These are phyloP conservation scores for Azolla pinnata DNA, from an alignment of 75 land plant genomes.

Conservation along the genomic window DNA sequence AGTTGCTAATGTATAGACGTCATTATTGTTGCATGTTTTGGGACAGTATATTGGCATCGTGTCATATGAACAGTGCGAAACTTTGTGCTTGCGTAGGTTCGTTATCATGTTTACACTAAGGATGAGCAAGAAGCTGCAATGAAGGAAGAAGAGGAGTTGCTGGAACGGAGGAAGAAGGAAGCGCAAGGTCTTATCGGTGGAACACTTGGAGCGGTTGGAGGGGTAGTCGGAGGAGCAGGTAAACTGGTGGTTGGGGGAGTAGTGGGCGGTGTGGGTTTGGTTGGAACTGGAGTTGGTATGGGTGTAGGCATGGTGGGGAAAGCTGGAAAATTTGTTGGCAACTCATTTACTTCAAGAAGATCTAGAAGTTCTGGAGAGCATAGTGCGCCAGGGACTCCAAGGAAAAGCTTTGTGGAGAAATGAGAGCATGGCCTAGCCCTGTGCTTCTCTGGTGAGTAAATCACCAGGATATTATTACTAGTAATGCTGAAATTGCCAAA, in stretches of 20 bases:
- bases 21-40: too few species aligned
- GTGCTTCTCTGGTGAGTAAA: too few species aligned
- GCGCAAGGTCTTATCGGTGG: slow-evolving; percentile 69
- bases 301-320: slow-evolving; percentile 66
- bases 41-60: too few species aligned
- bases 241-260: slow-evolving; percentile 26
- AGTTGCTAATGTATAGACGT: too few species aligned
- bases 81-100: slow-evolving; percentile 33
- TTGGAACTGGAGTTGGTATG: slow-evolving; percentile 42
- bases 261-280: slow-evolving; percentile 19
- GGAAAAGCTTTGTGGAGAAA: too few species aligned
- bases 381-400: too few species aligned
- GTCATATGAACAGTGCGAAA: not conserved
- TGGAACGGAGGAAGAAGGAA: slow-evolving; percentile 53
- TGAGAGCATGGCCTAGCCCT: too few species aligned
- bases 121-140: slow-evolving; percentile 76
- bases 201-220: slow-evolving; percentile 76
- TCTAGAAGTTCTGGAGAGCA: too few species aligned
- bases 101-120: slow-evolving; percentile 60
- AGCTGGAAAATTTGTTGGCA: slow-evolving; percentile 64
- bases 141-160: slow-evolving; percentile 59
- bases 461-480: too few species aligned
- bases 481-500: too few species aligned
- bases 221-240: slow-evolving; percentile 39
- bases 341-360: not conserved